Conservation (phyloP, 345 rosid species). For the Aquilaria yunnanensis region DNA sequence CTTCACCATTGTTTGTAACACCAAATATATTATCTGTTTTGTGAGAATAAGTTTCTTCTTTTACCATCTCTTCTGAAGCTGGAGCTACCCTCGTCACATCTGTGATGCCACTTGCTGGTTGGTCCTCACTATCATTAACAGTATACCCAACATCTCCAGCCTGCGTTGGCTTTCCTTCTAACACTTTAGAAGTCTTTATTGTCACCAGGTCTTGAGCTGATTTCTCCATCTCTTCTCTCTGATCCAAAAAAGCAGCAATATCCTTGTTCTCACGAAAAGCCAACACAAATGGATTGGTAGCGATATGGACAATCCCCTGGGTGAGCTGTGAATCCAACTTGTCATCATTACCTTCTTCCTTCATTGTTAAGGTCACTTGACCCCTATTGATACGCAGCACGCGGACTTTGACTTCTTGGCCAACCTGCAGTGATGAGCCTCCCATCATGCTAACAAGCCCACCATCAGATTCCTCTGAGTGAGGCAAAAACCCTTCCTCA, state of each 20-base stretch:
- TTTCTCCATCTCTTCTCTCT: constrained; percentile 46
- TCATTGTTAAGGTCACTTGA: constrained; percentile 85
- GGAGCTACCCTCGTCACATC: constrained; percentile 13
- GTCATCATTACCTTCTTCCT: constrained; percentile 47
- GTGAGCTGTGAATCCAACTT: constrained; percentile 32
- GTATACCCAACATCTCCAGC: constrained; percentile 16
- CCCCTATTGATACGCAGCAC: constrained; percentile 67
- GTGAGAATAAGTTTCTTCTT: constrained; percentile 15
- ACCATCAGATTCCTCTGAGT: constrained; percentile 67
- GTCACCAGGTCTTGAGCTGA: constrained; percentile 18
- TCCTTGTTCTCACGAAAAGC: constrained; percentile 76
- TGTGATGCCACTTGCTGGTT: constrained; percentile 12
- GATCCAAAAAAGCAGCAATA: constrained; percentile 66
- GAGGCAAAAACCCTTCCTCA: constrained; percentile 85
- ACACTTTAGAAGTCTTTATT: constrained; percentile 13
- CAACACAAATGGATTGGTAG: constrained; percentile 70
- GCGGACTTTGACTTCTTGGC: constrained; percentile 71
- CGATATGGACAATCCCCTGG: constrained; percentile 57
- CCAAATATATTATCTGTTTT: constrained; percentile 11
- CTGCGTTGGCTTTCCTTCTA: constrained; percentile 15
- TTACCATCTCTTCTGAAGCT: constrained; percentile 17
- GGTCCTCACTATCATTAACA: constrained; percentile 16
- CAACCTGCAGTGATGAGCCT: constrained; percentile 50
- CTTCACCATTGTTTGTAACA: constrained; percentile 11
- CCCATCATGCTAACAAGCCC: constrained; percentile 66